Evolutionary conservation across 352 stramenopile species (phyloP).

Genomic region (Halophytophthora polymorphica): DNA sequence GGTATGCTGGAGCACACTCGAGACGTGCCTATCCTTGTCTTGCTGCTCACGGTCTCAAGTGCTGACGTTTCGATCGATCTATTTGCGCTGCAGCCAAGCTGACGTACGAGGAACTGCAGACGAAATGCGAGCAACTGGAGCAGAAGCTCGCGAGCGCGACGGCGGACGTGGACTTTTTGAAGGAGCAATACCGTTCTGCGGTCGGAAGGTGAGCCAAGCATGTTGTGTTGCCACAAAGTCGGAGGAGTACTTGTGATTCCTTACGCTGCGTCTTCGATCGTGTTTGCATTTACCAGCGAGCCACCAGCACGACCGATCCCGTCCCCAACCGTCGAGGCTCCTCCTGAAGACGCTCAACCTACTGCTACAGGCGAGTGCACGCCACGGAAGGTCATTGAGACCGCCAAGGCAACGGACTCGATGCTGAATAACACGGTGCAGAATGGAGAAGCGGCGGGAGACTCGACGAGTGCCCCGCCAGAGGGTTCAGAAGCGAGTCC

Average conservation of each 20-base stretch:
- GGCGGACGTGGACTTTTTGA: constrained; percentile 48
- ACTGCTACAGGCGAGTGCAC: constrained; percentile 32
- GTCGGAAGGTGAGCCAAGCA: constrained; percentile 46
- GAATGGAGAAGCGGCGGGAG: constrained; percentile 5
- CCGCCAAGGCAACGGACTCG: constrained; percentile 45
- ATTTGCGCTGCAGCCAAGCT: constrained; percentile 27
- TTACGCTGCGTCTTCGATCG: background rate
- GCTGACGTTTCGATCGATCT: constrained; percentile 1
- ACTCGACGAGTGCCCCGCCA: too few species aligned
- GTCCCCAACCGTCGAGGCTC: background rate
- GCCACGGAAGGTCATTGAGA: constrained; percentile 47
- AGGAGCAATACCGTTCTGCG: constrained; percentile 39
- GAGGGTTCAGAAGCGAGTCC: too few species aligned
- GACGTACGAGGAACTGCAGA: constrained; percentile 54
- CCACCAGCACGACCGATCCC: constrained; percentile 21
- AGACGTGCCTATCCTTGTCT: constrained; percentile 1
- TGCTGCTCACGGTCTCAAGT: background rate
- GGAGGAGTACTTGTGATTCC: background rate
- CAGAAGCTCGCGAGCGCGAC: constrained; percentile 34
- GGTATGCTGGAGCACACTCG: constrained; percentile 20
- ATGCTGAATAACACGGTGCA: constrained; percentile 34
- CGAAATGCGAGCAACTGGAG: constrained; percentile 46
- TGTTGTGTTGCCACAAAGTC: background rate
- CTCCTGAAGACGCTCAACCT: background rate
- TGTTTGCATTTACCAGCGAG: constrained; percentile 28